Evolutionary conservation across 352 stramenopile genomes (phyloP).

Genomic region (Phytopythium ostracodes): DNA sequence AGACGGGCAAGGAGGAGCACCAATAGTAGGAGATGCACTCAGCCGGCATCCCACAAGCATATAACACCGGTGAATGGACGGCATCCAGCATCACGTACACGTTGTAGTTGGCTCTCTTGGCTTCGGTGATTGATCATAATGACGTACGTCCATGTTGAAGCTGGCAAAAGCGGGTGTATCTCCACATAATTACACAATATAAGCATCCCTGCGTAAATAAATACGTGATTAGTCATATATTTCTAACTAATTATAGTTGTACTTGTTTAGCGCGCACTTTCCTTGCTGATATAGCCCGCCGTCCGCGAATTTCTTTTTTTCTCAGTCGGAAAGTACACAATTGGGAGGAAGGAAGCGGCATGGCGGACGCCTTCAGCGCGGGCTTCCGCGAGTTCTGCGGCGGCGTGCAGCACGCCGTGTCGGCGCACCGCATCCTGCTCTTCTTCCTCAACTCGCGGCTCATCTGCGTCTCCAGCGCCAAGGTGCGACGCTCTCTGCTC

Average conservation of each 20-base stretch:
- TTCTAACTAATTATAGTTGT: neutral
- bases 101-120: too few relatives aligned
- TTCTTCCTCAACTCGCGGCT: slow-evolving; percentile 85
- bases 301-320: neutral
- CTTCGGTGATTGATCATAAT: too few relatives aligned
- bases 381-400: slow-evolving; percentile 82
- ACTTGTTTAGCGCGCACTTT: neutral
- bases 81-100: neutral
- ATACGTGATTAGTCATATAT: neutral
- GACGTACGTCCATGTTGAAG: neutral
- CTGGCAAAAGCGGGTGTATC: neutral
- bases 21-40: too few relatives aligned
- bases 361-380: slow-evolving; percentile 50
- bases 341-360: slow-evolving; percentile 4
- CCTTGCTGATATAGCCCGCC: slow-evolving; percentile 1
- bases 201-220: neutral
- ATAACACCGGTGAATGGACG: neutral
- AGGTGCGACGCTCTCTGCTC: slow-evolving; percentile 32
- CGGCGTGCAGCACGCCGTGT: slow-evolving; percentile 83
- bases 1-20: slow-evolving; percentile 79
- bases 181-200: neutral
- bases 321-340: neutral
- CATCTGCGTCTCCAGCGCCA: slow-evolving; percentile 81
- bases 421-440: slow-evolving; percentile 79
- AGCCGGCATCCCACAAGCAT: too few relatives aligned